A percentile compares a stretch with the other conserved stretches of the same genome.
Conservation (phyloP, 371 early-diverging fungal species). For the Cokeromyces recurvatus region DNA sequence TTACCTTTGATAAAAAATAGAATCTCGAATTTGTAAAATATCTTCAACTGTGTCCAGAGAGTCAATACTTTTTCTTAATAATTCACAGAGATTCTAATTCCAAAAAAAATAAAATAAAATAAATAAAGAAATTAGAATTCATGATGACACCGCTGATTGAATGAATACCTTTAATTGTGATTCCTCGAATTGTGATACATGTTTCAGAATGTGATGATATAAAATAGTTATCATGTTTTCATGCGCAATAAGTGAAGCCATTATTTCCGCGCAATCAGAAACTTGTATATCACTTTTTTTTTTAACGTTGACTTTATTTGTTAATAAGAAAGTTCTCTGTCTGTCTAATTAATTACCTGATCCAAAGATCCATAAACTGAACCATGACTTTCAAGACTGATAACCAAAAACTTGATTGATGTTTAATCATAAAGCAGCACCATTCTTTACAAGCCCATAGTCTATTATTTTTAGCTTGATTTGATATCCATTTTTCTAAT, state of each 20-base stretch:
- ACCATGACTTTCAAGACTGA: conserved; percentile 21
- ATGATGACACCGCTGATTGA: no score
- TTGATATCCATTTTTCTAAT: no score
- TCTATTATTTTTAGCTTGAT: no score
- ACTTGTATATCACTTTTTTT: conserved; percentile 10
- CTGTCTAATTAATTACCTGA: no score
- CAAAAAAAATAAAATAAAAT: no score
- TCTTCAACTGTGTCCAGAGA: not conserved
- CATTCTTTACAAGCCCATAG: conserved; percentile 9
- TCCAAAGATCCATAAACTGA: conserved; percentile 33
- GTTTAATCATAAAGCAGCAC: conserved; percentile 11
- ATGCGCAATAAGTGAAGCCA: conserved; percentile 8
- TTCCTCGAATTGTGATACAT: conserved; percentile 6
- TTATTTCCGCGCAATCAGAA: conserved; percentile 3
- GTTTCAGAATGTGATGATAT: conserved; percentile 8
- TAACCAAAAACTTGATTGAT: conserved; percentile 13
- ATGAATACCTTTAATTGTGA: not conserved
- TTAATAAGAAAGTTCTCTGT: no score
- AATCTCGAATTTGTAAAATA: not conserved
- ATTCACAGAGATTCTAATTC: not conserved
- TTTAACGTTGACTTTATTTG: no score
- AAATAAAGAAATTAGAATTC: no score
- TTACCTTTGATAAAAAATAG: no score
- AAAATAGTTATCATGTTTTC: conserved; percentile 6
- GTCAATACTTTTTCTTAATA: not conserved